These are phyloP conservation scores for Phialophora expanda DNA, from an alignment of 2,329 filamentous ascomycete species.

Conservation along the genomic window DNA sequence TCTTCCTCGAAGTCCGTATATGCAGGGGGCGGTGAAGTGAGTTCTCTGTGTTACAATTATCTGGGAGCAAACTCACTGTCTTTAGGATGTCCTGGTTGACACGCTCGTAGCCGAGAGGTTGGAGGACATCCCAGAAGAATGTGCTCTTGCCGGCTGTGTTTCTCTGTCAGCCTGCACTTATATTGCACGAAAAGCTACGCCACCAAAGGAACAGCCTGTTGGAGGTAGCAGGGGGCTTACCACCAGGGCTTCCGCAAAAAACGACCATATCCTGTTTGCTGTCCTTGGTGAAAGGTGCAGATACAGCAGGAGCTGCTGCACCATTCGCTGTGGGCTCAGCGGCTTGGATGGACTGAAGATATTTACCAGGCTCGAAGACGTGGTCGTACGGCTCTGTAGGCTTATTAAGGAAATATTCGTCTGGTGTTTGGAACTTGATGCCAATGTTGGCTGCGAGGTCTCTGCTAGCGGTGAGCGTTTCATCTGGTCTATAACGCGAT, in stretches of 20 bases:
- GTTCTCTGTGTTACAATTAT: constrained; percentile 9
- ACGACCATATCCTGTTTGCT: constrained; percentile 76
- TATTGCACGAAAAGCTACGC: not conserved
- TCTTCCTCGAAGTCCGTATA: constrained; percentile 41
- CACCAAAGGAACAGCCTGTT: not conserved
- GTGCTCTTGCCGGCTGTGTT: not conserved
- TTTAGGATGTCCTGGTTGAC: constrained; percentile 92
- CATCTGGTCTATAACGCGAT: not conserved
- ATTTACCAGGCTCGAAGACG: constrained; percentile 71
- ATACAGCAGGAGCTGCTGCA: not conserved
- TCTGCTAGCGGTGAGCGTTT: constrained; percentile 48
- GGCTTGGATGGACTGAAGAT: constrained; percentile 47
- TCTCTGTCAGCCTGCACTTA: not conserved
- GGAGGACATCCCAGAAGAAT: constrained; percentile 57
- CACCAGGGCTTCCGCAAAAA: constrained; percentile 87
- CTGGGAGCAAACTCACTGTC: constrained; percentile 56
- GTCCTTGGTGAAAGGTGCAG: constrained; percentile 59
- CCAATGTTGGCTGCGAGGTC: constrained; percentile 87
- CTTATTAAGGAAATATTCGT: constrained; percentile 84
- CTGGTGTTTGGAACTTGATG: constrained; percentile 80
- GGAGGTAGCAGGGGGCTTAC: constrained; percentile 67
- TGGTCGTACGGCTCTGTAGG: constrained; percentile 68
- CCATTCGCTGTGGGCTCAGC: not conserved
- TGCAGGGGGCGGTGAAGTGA: constrained; percentile 29
- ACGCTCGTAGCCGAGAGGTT: constrained; percentile 78